These are phyloP conservation scores for Chytriomyces hyalinus DNA, from an alignment of 192 early-diverging fungal species.

Conservation along the genomic window DNA sequence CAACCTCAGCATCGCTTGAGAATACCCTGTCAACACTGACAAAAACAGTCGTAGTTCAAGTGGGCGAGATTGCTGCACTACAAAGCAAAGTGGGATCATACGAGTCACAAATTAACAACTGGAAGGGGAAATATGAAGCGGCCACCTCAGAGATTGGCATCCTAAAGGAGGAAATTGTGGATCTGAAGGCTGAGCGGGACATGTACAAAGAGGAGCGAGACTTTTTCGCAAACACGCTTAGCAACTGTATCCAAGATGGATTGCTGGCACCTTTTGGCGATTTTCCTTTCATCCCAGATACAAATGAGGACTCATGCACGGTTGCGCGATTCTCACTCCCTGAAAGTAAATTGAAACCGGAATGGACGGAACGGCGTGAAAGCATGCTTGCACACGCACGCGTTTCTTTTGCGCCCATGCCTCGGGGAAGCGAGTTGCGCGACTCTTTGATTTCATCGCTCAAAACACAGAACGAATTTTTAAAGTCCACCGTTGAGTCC, in stretches of 20 bases:
- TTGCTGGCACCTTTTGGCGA: slow-evolving; percentile 5
- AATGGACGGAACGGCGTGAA: neutral
- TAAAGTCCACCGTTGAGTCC: slow-evolving; percentile 17
- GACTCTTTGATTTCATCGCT: slow-evolving; percentile 1
- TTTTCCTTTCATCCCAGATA: slow-evolving; percentile 10
- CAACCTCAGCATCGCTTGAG: too few species aligned
- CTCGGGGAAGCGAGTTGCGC: neutral
- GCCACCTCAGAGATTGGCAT: slow-evolving; percentile 9
- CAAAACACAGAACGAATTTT: slow-evolving; percentile 13
- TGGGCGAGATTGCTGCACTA: slow-evolving; percentile 26
- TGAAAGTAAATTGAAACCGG: neutral
- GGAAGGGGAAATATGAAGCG: slow-evolving; percentile 70
- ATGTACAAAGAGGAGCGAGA: slow-evolving; percentile 29
- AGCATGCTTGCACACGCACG: neutral
- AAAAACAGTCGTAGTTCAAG: neutral
- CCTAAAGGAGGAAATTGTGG: slow-evolving; percentile 25
- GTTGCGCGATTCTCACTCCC: slow-evolving; percentile 19
- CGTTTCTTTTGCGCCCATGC: neutral
- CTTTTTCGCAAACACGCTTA: neutral
- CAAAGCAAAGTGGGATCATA: slow-evolving; percentile 59
- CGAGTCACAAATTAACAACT: slow-evolving; percentile 67
- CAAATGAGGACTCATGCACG: neutral
- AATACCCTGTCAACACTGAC: neutral
- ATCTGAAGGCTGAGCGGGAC: slow-evolving; percentile 31
- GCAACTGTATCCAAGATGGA: slow-evolving; percentile 12